Conservation (phyloP, 2,329 filamentous ascomycete species). For the Trichothecium sympodiale region DNA sequence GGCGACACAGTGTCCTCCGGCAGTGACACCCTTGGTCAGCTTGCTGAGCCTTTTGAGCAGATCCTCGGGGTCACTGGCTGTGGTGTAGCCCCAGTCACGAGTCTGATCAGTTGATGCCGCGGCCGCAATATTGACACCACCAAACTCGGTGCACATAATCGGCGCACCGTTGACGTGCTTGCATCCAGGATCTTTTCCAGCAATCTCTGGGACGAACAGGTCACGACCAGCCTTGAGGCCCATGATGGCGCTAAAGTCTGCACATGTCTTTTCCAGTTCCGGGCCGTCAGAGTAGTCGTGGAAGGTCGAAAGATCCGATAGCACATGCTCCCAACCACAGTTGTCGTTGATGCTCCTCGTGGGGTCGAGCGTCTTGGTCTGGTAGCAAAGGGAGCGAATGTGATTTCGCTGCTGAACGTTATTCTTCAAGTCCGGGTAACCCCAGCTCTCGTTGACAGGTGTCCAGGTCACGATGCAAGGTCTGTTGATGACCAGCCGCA, state of each 20-base stretch:
- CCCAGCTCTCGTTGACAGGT: slow-evolving; percentile 54
- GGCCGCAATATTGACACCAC: slow-evolving; percentile 52
- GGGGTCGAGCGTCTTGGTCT: slow-evolving; percentile 52
- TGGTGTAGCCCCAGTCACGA: slow-evolving; percentile 58
- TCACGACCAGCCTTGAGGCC: slow-evolving; percentile 36
- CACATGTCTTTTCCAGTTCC: slow-evolving; percentile 43
- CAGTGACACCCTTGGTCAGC: slow-evolving; percentile 45
- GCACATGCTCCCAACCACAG: slow-evolving; percentile 60
- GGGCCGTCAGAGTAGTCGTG: slow-evolving; percentile 55
- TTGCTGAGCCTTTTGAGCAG: slow-evolving; percentile 46
- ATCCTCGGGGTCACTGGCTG: slow-evolving; percentile 48
- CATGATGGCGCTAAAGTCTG: slow-evolving; percentile 41
- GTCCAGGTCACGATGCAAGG: slow-evolving; percentile 57
- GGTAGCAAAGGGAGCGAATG: slow-evolving; percentile 50
- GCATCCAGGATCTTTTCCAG: slow-evolving; percentile 32
- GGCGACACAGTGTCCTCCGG: slow-evolving; percentile 45
- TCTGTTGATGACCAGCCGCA: slow-evolving; percentile 54
- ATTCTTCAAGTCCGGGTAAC: slow-evolving; percentile 45
- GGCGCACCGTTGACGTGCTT: slow-evolving; percentile 43
- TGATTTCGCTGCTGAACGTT: slow-evolving; percentile 51
- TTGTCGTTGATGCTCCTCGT: slow-evolving; percentile 59
- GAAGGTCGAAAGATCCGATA: slow-evolving; percentile 54
- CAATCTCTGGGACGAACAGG: slow-evolving; percentile 41
- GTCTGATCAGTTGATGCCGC: slow-evolving; percentile 33
- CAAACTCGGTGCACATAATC: slow-evolving; percentile 57